A percentile compares a stretch with the other conserved stretches of the same genome.
These are phyloP conservation scores for Fusarium sp. DNA, from an alignment of 2,329 filamentous ascomycete genomes.

Conservation along the genomic window DNA sequence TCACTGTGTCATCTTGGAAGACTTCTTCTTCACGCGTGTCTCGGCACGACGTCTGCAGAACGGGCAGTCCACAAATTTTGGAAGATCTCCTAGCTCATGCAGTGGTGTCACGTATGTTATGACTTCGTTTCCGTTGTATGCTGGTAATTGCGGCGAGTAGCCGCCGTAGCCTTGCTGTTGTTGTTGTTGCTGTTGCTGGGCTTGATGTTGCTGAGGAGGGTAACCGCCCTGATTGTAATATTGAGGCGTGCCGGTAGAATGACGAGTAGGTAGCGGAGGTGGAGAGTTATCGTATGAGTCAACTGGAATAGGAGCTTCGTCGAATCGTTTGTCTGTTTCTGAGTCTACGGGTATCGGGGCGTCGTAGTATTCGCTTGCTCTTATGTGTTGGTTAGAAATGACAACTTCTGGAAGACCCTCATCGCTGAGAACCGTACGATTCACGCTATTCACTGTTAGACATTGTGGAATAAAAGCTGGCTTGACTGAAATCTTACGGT, in stretches of 20 bases:
- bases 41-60: slow-evolving; percentile 39
- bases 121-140: background rate
- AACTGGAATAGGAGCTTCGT: slow-evolving; percentile 23
- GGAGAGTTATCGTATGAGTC: background rate
- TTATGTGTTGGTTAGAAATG: background rate
- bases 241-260: background rate
- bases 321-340: slow-evolving; percentile 18
- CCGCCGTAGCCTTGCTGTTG: background rate
- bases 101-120: slow-evolving; percentile 40
- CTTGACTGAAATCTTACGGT: background rate
- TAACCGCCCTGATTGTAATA: background rate
- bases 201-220: background rate
- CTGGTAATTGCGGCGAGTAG: slow-evolving; percentile 3
- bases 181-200: background rate
- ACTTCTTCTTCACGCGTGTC: slow-evolving; percentile 40
- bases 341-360: slow-evolving; percentile 38
- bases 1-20: slow-evolving; percentile 43
- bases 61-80: slow-evolving; percentile 44
- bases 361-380: slow-evolving; percentile 14
- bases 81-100: slow-evolving; percentile 37
- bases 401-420: slow-evolving; percentile 41
- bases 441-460: slow-evolving; percentile 17
- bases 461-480: accelerated
- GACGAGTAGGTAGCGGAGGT: slow-evolving; percentile 14
- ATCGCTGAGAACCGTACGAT: slow-evolving; percentile 26